Percentiles rank a stretch among this genome's conserved stretches.
These are phyloP conservation scores for Grigorovia jiainica DNA, from an alignment of 805 yeast genomes.

Conservation along the genomic window DNA sequence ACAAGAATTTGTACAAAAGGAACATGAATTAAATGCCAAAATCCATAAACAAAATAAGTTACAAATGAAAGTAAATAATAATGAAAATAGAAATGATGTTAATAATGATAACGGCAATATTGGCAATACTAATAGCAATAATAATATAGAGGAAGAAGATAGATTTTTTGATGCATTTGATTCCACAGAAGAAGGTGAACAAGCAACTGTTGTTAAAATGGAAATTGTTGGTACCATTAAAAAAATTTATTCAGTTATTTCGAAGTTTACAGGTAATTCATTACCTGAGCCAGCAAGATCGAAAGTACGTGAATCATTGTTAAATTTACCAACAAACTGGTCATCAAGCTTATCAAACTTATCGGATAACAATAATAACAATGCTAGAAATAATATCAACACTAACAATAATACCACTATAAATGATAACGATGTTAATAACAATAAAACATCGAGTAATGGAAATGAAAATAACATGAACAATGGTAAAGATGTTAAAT, in stretches of 20 bases:
- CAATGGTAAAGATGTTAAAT: neutral
- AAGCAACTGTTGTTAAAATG: slow-evolving; percentile 44
- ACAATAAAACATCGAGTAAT: slow-evolving; percentile 1
- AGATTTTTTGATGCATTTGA: slow-evolving; percentile 30
- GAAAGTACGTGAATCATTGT: slow-evolving; percentile 68
- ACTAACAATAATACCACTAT: neutral
- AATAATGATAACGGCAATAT: slow-evolving; percentile 7
- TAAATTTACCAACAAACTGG: slow-evolving; percentile 70
- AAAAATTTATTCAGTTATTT: slow-evolving; percentile 75
- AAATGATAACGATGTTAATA: slow-evolving; percentile 2
- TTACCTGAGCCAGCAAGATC: slow-evolving; percentile 71
- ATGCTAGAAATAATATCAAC: neutral
- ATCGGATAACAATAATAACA: slow-evolving; percentile 4
- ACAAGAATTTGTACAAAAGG: slow-evolving; percentile 48
- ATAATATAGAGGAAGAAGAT: slow-evolving; percentile 20
- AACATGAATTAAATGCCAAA: slow-evolving; percentile 15
- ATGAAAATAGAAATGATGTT: slow-evolving; percentile 3
- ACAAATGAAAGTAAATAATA: neutral
- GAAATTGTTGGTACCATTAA: slow-evolving; percentile 86
- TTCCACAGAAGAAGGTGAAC: slow-evolving; percentile 16
- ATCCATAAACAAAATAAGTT: slow-evolving; percentile 14
- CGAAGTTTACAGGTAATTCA: slow-evolving; percentile 72
- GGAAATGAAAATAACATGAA: neutral
- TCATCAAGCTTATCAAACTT: slow-evolving; percentile 33
- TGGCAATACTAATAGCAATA: neutral